Evolutionary conservation across 768 basidiomycete genomes (phyloP), one percentile per base, ranked within the genome.

Genomic region (Phaeotremella skinneri): DNA sequence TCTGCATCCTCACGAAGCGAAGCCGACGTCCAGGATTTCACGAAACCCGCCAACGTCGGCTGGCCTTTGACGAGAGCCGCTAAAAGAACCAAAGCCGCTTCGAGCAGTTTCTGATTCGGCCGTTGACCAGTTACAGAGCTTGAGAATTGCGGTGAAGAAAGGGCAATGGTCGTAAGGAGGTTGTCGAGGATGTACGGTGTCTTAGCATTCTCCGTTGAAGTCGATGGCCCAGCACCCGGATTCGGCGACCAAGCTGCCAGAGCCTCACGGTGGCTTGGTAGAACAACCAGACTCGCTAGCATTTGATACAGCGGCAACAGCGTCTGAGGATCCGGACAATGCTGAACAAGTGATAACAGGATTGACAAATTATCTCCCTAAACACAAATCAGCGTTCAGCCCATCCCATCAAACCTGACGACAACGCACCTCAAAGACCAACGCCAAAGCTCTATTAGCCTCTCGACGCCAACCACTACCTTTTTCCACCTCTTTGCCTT

Each of bases 271-370:
- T 76, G 71, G 11, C 54, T 64, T 2, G 75, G 68, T 7, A 71
- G 56, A 7, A 63, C 66, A 25, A 67, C 62, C 13, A 75, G 64
- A 11, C 74, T 68, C 7, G 75, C 61, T 26, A 73, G 52, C 29
- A 75, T 58, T 55, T 76, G 75, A 39, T 68, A 74, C 2, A 76
- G 57, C 1, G 75, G 75, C 27, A 76, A 60, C 13, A 70, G 47
- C 20, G 61, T 68, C 39, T 72, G 68, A 0, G 69, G 57, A 27
- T 69, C 62, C 4, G 65, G 47, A 26, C 58, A 26, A 6, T 50
- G 45, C 4, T 66, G 49, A 4, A 74, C 48, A 17, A 74, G 45
- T 4, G 66, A 59, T 11, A 76, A 25, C 3, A 76, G 59, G 2
- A 67, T 64, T 32, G 61, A 51, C 1, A 76, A 63, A 32, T 68